phyloP scores from a whole-genome alignment of 1,284 basidiomycete species.

The Abortiporus biennis region DNA sequence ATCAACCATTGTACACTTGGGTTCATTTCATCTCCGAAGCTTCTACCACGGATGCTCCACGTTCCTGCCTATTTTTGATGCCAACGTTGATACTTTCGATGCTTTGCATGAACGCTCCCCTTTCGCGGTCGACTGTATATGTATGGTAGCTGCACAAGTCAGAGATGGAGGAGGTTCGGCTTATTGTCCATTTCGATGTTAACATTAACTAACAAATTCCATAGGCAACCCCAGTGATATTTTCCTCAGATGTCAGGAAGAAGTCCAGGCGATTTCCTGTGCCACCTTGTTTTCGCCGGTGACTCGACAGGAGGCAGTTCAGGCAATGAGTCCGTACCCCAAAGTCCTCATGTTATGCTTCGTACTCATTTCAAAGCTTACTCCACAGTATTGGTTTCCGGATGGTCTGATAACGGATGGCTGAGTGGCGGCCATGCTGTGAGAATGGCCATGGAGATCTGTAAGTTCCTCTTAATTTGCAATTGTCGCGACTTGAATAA shows the following conservation, averaged over 20 bases:
- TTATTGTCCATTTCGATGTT: constrained; percentile 2
- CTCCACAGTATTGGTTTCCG: constrained; percentile 70
- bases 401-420: constrained; percentile 92
- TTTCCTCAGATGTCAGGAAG: constrained; percentile 64
- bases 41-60: constrained; percentile 87
- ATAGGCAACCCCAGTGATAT: constrained; percentile 60
- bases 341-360: not conserved
- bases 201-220: constrained; percentile 4
- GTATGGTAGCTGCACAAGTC: constrained; percentile 85
- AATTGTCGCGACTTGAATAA: not conserved
- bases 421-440: constrained; percentile 88
- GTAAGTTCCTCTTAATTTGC: constrained; percentile 39
- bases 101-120: constrained; percentile 75
- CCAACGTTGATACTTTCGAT: constrained; percentile 73
- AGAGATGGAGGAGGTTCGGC: constrained; percentile 77
- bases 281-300: constrained; percentile 85
- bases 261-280: constrained; percentile 79
- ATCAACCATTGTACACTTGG: constrained; percentile 1
- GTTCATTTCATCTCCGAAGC: constrained; percentile 29
- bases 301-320: constrained; percentile 76
- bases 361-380: constrained; percentile 10
- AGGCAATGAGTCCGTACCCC: constrained; percentile 75
- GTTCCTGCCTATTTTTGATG: constrained; percentile 84
- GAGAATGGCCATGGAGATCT: constrained; percentile 88
- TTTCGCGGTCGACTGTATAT: constrained; percentile 81